Base-by-base conservation (phyloP, 2,329 filamentous ascomycete genomes). In the Westerdykella aurantiaca region DNA sequence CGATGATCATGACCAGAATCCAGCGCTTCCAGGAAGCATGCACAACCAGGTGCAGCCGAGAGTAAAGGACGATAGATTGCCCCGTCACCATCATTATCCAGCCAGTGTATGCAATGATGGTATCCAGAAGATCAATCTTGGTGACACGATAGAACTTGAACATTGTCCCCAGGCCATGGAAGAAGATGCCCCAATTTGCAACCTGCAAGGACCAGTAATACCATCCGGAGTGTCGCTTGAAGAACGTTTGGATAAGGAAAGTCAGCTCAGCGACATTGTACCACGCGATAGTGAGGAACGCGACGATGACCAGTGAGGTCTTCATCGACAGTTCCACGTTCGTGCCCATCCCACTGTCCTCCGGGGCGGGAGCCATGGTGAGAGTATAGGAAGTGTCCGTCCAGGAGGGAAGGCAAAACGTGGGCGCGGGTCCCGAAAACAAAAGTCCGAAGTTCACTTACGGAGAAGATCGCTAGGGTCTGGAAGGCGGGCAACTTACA, bases 51-150 rank as follows among this genome's bases (percentile, higher is more conserved):
- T 35, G 33, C n/a, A 35, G 13, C 5, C 80, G 70, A 2, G 77
- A 80, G 62, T 79, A 83, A 0, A 83, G 64, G 1, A 83, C 79
- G n/a, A 81, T 49, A 0, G 73, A 72, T 55, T 81, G 77, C 0
- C 79, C 80, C 0, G 78, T 80, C 0, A 82, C 76, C 76, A 82
- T 80, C 2, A 66, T 53, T 55, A 72, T 73, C 74, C 79, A 76
- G 34, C 50, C 50, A 5, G 40, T 31, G 18, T 37, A 41, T 3
- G 43, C 44, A 21, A 48, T 41, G 18, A 42, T 31, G 2, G 43
- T 43, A 31, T 44, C 38, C 13, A 37, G 34, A 21, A 41, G 39
- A 17, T 44, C 25, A 16, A 37, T 31, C n/a, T 43, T 33, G 3
- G 40, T 42, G 34, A 51, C 37, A 22, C 39, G 40, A 29, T 44